A percentile compares a stretch with the other conserved stretches of the same genome.
phyloP scores from a whole-genome alignment of 495 filamentous ascomycete genomes.

The Massariosphaeria phaeospora region DNA sequence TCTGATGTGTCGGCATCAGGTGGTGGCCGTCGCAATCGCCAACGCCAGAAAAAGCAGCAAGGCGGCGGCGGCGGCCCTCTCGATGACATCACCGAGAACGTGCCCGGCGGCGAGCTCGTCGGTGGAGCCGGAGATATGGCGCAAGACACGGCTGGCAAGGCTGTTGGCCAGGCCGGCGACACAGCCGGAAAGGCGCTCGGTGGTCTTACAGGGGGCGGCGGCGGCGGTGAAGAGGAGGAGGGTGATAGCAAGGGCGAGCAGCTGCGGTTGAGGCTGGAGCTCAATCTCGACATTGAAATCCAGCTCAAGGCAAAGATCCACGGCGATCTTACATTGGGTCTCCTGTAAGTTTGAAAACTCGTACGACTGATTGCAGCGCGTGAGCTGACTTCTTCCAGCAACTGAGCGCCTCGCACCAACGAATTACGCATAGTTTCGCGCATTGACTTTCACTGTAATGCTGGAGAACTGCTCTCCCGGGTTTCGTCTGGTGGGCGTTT shows the following conservation, averaged over 20 bases:
- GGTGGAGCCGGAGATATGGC: constrained; percentile 40
- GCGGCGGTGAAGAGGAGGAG: constrained; percentile 34
- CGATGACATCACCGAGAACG: constrained; percentile 40
- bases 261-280: constrained; percentile 68
- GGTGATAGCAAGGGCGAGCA: constrained; percentile 51
- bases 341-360: constrained; percentile 62
- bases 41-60: constrained; percentile 36
- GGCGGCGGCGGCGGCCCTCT: constrained; percentile 32
- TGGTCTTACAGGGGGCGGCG: constrained; percentile 37
- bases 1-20: constrained; percentile 39
- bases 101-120: constrained; percentile 42
- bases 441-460: too few relatives aligned
- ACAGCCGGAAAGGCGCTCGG: constrained; percentile 40
- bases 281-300: constrained; percentile 86
- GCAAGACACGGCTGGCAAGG: constrained; percentile 43
- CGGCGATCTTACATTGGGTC: constrained; percentile 77
- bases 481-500: neutral
- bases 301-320: constrained; percentile 89
- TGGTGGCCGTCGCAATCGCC: constrained; percentile 40
- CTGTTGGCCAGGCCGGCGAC: constrained; percentile 37
- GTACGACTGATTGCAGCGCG: neutral
- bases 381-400: constrained; percentile 12
- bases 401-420: constrained; percentile 3
- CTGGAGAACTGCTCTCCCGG: too few relatives aligned
- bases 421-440: neutral